Evolutionary conservation across 1,284 basidiomycete species (phyloP).

Genomic region (Leccinum ponderosum): DNA sequence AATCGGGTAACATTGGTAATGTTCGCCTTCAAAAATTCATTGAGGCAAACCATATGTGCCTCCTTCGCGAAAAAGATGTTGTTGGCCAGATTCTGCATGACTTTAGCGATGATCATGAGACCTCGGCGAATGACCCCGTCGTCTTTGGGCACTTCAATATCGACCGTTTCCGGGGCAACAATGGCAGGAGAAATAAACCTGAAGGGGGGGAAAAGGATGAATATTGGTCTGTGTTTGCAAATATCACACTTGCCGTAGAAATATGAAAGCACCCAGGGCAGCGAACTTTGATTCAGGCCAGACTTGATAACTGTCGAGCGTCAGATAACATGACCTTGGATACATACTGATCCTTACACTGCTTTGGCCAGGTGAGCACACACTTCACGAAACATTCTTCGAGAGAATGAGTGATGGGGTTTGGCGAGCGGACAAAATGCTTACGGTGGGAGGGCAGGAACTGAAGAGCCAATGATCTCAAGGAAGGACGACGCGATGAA

Average conservation of each 20-base stretch:
- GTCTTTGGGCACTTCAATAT: slow-evolving; percentile 76
- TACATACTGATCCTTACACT: slow-evolving; percentile 56
- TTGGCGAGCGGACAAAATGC: slow-evolving; percentile 28
- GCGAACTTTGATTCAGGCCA: slow-evolving; percentile 87
- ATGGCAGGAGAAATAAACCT: slow-evolving; percentile 86
- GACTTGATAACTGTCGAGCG: slow-evolving; percentile 42
- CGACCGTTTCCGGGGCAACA: slow-evolving; percentile 82
- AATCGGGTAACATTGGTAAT: slow-evolving; percentile 82
- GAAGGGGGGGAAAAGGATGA: slow-evolving; percentile 3
- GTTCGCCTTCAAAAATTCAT: slow-evolving; percentile 76
- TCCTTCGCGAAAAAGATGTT: slow-evolving; percentile 92
- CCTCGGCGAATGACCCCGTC: slow-evolving; percentile 66
- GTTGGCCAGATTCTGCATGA: slow-evolving; percentile 91
- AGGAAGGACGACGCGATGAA: slow-evolving; percentile 78
- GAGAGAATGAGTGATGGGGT: slow-evolving; percentile 7
- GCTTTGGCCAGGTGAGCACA: slow-evolving; percentile 81
- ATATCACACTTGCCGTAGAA: slow-evolving; percentile 60
- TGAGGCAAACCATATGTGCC: slow-evolving; percentile 79
- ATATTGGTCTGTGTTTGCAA: not conserved
- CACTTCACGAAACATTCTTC: slow-evolving; percentile 84
- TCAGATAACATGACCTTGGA: slow-evolving; percentile 16
- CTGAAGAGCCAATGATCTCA: slow-evolving; percentile 72
- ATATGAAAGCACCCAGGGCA: slow-evolving; percentile 90
- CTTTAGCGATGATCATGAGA: slow-evolving; percentile 84
- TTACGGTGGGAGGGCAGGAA: slow-evolving; percentile 74